phyloP scores from a whole-genome alignment of 1,139 yeast species.

The Candida smagusa region DNA sequence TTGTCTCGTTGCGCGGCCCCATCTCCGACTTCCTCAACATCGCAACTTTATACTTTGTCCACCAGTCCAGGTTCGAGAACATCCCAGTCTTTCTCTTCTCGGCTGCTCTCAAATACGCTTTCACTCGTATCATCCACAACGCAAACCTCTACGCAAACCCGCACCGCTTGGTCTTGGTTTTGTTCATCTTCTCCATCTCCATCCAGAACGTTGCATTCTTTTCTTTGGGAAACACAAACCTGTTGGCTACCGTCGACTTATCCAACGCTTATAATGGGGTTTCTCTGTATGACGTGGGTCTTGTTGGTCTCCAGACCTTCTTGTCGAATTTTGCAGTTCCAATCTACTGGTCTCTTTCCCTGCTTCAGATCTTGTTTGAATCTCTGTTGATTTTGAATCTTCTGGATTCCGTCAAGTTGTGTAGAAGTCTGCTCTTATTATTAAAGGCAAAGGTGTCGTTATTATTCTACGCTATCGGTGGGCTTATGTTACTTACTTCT shows the following conservation, averaged over 20 bases:
- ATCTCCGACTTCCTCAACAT: slow-evolving; percentile 45
- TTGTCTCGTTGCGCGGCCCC: slow-evolving; percentile 23
- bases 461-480: slow-evolving; percentile 58
- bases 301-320: slow-evolving; percentile 78
- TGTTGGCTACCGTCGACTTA: slow-evolving; percentile 84
- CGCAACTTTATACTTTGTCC: slow-evolving; percentile 54
- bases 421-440: slow-evolving; percentile 33
- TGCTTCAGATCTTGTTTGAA: slow-evolving; percentile 45
- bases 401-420: slow-evolving; percentile 11
- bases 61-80: slow-evolving; percentile 66
- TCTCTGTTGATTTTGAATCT: slow-evolving; percentile 11
- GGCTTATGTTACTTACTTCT: slow-evolving; percentile 59
- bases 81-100: slow-evolving; percentile 68
- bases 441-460: slow-evolving; percentile 35
- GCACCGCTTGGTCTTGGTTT: slow-evolving; percentile 21
- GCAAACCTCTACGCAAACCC: slow-evolving; percentile 10
- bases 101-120: slow-evolving; percentile 30
- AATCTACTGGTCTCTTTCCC: slow-evolving; percentile 72
- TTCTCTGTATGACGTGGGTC: slow-evolving; percentile 58
- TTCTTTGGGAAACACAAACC: slow-evolving; percentile 87
- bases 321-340: slow-evolving; percentile 83
- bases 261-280: slow-evolving; percentile 93
- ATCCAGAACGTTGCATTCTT: slow-evolving; percentile 79
- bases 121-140: slow-evolving; percentile 12
- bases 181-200: slow-evolving; percentile 24